Evolutionary conservation across 768 basidiomycete genomes (phyloP).

Genomic region (Kwoniella heveanensis): DNA sequence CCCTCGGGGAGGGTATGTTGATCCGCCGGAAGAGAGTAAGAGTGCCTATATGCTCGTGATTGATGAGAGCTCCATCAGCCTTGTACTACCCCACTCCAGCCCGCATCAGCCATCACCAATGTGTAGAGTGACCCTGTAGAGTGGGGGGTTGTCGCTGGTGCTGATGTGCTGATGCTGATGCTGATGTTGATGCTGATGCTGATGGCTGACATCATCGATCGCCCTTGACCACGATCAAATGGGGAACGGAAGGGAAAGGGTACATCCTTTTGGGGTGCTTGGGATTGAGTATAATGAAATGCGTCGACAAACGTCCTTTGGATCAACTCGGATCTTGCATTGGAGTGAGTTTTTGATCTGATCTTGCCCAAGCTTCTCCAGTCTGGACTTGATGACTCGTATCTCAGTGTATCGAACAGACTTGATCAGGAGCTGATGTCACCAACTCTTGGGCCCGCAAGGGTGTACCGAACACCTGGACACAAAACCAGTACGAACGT

Average conservation of each 20-base stretch:
- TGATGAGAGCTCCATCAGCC: too few relatives aligned
- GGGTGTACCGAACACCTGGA: not conserved
- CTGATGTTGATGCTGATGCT: too few relatives aligned
- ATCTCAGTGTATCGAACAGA: not conserved
- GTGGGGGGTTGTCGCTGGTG: too few relatives aligned
- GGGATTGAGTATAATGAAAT: too few relatives aligned
- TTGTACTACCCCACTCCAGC: too few relatives aligned
- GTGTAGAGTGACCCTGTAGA: too few relatives aligned
- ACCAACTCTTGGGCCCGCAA: not conserved
- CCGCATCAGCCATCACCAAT: too few relatives aligned
- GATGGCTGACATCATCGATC: not conserved
- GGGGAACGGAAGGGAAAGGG: not conserved
- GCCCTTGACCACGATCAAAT: not conserved
- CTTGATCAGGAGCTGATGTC: not conserved
- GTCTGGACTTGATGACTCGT: not conserved
- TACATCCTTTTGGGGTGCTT: not conserved
- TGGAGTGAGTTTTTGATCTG: not conserved
- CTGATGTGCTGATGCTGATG: not conserved
- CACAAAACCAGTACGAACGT: too few relatives aligned
- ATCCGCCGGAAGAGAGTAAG: too few relatives aligned
- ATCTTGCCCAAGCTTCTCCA: not conserved
- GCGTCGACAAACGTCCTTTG: not conserved
- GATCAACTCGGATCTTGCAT: not conserved
- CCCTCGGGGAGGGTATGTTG: too few relatives aligned
- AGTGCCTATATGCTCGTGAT: too few relatives aligned